Percentiles rank a stretch among this genome's conserved stretches.
Evolutionary conservation across 352 stramenopile genomes (phyloP).

Genomic region (Phytophthora uliginosa): DNA sequence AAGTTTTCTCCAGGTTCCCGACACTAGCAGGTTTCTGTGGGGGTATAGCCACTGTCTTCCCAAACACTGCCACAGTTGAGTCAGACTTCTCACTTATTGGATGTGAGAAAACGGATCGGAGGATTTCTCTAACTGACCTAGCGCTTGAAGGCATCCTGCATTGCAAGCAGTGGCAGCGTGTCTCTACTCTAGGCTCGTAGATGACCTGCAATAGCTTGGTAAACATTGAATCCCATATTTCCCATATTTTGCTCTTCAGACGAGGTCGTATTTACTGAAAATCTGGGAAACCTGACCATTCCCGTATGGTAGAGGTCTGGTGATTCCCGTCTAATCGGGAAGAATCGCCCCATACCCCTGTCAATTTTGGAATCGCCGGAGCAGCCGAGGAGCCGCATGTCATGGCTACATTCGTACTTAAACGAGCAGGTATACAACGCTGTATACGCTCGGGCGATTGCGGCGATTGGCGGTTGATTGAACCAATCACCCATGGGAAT

Average conservation of each 20-base stretch:
- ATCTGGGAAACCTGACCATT: background rate
- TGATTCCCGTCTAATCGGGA: no score
- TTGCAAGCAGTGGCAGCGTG: background rate
- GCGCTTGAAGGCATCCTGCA: background rate
- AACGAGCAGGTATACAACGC: no score
- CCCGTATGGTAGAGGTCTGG: slow-evolving; percentile 10
- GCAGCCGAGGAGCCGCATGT: no score
- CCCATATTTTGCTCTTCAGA: background rate
- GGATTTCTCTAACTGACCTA: background rate
- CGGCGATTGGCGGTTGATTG: no score
- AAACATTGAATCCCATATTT: background rate
- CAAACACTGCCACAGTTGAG: background rate
- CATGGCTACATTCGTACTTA: no score
- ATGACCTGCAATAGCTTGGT: background rate
- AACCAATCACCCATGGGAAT: no score
- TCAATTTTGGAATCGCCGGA: no score
- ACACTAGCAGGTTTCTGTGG: background rate
- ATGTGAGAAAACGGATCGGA: background rate
- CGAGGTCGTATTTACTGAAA: background rate
- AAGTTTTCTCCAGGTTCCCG: background rate
- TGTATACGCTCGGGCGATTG: no score
- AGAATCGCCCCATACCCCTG: no score
- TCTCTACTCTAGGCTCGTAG: background rate
- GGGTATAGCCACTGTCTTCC: background rate
- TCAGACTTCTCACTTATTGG: background rate